A percentile compares a stretch with the other conserved stretches of the same genome.
Conservation (phyloP, 352 stramenopile species). For the Phytophthora idaei region DNA sequence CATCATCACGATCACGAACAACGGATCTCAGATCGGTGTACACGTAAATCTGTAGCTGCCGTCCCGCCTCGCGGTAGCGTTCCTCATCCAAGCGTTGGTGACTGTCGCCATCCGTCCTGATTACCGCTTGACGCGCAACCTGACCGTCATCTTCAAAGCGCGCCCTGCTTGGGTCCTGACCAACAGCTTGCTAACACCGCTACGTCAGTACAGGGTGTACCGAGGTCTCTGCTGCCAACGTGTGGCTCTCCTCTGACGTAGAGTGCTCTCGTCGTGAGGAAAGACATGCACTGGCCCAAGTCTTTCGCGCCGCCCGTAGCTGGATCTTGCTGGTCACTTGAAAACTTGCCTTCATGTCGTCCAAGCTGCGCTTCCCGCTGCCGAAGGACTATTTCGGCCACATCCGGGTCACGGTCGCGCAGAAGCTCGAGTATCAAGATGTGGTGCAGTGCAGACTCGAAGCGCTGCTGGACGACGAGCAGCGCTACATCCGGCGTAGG, state of each 20-base stretch:
- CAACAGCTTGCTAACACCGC: slow-evolving; percentile 12
- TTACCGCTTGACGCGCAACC: slow-evolving; percentile 11
- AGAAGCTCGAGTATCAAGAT: slow-evolving; percentile 42
- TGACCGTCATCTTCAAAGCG: slow-evolving; percentile 9
- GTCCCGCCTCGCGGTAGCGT: slow-evolving; percentile 1
- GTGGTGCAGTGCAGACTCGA: slow-evolving; percentile 27
- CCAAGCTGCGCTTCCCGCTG: slow-evolving; percentile 19
- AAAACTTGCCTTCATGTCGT: slow-evolving; percentile 7
- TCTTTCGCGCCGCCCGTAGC: not conserved
- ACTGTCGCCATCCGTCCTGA: slow-evolving; percentile 5
- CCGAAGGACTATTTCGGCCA: slow-evolving; percentile 39
- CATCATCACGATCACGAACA: not conserved
- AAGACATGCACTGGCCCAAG: slow-evolving; percentile 8
- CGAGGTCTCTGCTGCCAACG: not conserved
- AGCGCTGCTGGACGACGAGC: slow-evolving; percentile 34
- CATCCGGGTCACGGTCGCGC: slow-evolving; percentile 27
- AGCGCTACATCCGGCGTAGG: slow-evolving; percentile 2
- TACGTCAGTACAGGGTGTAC: slow-evolving; percentile 11
- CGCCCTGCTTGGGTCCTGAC: not conserved
- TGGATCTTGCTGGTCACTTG: slow-evolving; percentile 16
- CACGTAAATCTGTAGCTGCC: not conserved
- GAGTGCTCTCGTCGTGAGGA: slow-evolving; percentile 8
- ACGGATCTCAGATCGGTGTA: not conserved
- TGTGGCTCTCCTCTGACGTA: slow-evolving; percentile 1
- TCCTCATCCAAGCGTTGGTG: slow-evolving; percentile 3